Evolutionary conservation across 768 basidiomycete species (phyloP), one percentile per base, ranked within the genome.

Genomic region (Fibroporia radiculosa): DNA sequence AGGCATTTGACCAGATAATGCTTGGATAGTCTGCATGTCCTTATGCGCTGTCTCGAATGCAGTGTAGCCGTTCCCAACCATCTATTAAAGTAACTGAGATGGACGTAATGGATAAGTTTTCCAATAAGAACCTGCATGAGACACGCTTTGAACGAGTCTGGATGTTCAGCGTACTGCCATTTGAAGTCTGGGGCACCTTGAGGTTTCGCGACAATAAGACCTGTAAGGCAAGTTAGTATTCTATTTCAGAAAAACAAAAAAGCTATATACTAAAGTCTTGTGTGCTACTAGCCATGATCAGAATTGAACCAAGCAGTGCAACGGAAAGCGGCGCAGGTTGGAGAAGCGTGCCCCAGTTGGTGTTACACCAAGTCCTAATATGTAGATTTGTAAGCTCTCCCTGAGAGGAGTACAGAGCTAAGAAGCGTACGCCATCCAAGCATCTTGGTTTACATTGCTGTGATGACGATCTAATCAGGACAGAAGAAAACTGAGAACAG

Each of bases 321-420:
- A 49, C 41, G 12, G 36, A 39, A 4, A 49, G 18, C 2, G 48
- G 48, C 8, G 48, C 48, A 23, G 48, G 48, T 18, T 49, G 48
- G 18, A 49, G 38, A n/a, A 49, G 45, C 11, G 45, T 44, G 18
- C 45, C 48, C 48, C 48, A 49, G 31, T 49, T 49, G 16, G 48
- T 47, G 24, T 46, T 47, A 32, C 37, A 46, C 48, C 48, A 49
- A 44, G 46, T 49, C 10, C 45, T 46, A 24, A n/a, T n/a, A n/a
- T n/a, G n/a, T n/a, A n/a, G n/a, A n/a, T n/a, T n/a, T n/a, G n/a
- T n/a, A n/a, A n/a, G n/a, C n/a, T n/a, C n/a, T n/a, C n/a, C n/a
- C n/a, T n/a, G n/a, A n/a, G n/a, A n/a, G n/a, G n/a, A n/a, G n/a
- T n/a, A n/a, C n/a, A n/a, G n/a, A n/a, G n/a, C n/a, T n/a, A n/a